Evolutionary conservation across 192 early-diverging fungal genomes (phyloP), one percentile per base, ranked within the genome.

Genomic region (Mortierella alpina): DNA sequence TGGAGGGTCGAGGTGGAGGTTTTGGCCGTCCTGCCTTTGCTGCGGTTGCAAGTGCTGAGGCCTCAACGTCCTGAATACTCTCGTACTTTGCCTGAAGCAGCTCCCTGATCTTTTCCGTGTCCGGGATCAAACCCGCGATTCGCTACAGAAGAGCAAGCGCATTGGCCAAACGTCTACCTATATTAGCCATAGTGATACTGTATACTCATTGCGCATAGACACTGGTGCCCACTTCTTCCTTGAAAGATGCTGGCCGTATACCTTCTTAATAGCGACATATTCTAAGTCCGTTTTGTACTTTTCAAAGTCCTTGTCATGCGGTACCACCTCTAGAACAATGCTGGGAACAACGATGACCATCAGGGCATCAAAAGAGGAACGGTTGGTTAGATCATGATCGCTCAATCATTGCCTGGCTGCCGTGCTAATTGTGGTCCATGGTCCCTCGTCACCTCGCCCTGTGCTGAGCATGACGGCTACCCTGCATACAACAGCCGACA

Each of bases 321-420:
- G 70, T 15, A 92, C 63, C 20, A 87, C 73, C 45, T 88, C 86
- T 7, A 83, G 59, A 31, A 88, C 59, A 39, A 90, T 89, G 39
- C 88, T 91, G 46, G 1, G 47, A 22, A 14, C 4, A 23, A 48
- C 42, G 22, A 57, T 15, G 9, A 39, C n/a, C 7, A 31, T 5
- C 20, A 51, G 58, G 58, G 15, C 40, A 17, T 52, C 20, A 59
- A 17, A 42, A 41, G 4, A 10, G 39, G 4, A 51, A 2, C 50
- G 50, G 31, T 31, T 31, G 3, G 31, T 31, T 31, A 31, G 31
- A 31, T 31, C 31, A 31, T 31, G 31, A 31, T 1, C 50, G 1
- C 50, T 12, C 50, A 51, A 51, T 51, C 50, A 51, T 51, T 51
- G 50, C 11, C 17, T 3, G 31, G 31, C n/a, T 51, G 12, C 4